A percentile compares a stretch with the other conserved stretches of the same genome.
These are phyloP conservation scores for Brasilioporus rufonigricans DNA, from an alignment of 768 basidiomycete species.

Conservation along the genomic window DNA sequence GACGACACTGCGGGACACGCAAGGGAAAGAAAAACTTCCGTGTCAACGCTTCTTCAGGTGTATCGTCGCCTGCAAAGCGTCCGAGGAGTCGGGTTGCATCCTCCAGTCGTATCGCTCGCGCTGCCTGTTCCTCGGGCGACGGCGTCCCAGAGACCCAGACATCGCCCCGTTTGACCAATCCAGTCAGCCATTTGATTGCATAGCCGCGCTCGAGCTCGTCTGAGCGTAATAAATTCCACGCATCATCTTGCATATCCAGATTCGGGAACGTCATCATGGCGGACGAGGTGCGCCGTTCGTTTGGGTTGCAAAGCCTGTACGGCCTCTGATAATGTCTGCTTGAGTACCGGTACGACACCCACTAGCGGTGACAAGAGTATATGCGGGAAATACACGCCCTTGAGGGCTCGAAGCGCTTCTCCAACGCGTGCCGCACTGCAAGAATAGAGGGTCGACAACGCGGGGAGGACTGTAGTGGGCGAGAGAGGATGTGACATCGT, in stretches of 20 bases:
- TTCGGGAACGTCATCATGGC: slow-evolving; percentile 53
- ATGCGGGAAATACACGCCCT: slow-evolving; percentile 50
- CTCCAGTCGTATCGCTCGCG: slow-evolving; percentile 48
- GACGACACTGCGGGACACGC: too few relatives aligned
- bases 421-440: slow-evolving; percentile 38
- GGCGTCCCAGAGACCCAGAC: slow-evolving; percentile 38
- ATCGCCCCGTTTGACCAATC: slow-evolving; percentile 61
- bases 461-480: slow-evolving; percentile 56
- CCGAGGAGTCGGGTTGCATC: slow-evolving; percentile 58
- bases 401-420: slow-evolving; percentile 43
- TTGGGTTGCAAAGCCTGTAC: slow-evolving; percentile 28
- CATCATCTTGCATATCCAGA: slow-evolving; percentile 73
- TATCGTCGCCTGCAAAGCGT: slow-evolving; percentile 43
- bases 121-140: slow-evolving; percentile 36
- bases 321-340: slow-evolving; percentile 8
- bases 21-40: slow-evolving; percentile 53
- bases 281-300: slow-evolving; percentile 24
- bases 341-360: slow-evolving; percentile 19
- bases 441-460: slow-evolving; percentile 43
- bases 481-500: slow-evolving; percentile 23
- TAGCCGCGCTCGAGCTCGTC: slow-evolving; percentile 67
- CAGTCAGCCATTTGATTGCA: slow-evolving; percentile 74
- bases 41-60: slow-evolving; percentile 42
- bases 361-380: too few relatives aligned
- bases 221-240: slow-evolving; percentile 48